Conservation (phyloP, 306 rosid species). For the Oxytropis ochrocephala region DNA sequence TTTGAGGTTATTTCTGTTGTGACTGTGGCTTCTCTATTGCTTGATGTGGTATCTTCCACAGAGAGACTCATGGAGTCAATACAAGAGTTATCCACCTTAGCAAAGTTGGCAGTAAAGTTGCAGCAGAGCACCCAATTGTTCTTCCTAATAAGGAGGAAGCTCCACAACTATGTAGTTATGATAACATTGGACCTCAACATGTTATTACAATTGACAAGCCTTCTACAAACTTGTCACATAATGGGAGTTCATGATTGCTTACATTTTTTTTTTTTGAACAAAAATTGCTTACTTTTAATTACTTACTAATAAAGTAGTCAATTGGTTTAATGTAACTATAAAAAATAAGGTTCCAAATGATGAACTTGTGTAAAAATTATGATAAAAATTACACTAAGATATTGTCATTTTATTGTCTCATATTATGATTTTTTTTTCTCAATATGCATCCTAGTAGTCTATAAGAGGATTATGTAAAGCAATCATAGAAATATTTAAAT, state of each 20-base stretch:
- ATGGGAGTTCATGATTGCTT: neutral
- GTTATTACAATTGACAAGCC: constrained; percentile 12
- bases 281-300: too few species aligned
- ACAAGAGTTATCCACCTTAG: constrained; percentile 20
- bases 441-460: too few species aligned
- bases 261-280: too few species aligned
- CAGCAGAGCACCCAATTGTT: neutral
- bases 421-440: neutral
- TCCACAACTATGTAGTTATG: neutral
- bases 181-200: constrained; percentile 8
- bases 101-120: neutral
- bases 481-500: neutral
- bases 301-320: neutral
- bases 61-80: constrained; percentile 28
- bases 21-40: constrained; percentile 23
- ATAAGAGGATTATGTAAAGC: neutral
- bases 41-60: constrained; percentile 32
- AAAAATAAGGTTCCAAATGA: neutral
- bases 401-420: neutral
- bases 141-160: neutral
- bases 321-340: neutral
- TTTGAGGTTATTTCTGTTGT: constrained; percentile 23
- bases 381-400: neutral
- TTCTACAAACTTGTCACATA: neutral
- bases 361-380: neutral